Conservation (phyloP, 495 filamentous ascomycete genomes). For the Hypoxylon crocopeplum region DNA sequence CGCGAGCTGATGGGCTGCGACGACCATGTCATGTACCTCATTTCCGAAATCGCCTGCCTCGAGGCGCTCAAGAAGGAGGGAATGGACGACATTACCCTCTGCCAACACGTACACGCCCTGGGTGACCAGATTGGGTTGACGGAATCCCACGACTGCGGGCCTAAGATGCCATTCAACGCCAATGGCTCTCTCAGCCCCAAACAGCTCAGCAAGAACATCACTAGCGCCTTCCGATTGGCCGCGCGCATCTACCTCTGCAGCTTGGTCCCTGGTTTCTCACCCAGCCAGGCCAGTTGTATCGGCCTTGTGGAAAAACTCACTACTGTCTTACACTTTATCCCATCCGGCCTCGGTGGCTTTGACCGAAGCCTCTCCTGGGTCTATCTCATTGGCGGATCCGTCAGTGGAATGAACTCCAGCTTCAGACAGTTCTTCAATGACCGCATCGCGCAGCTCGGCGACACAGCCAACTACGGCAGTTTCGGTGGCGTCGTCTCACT, state of each 20-base stretch:
- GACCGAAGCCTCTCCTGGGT: constrained; percentile 95
- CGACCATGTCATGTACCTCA: constrained; percentile 96
- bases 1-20: constrained; percentile 98
- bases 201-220: constrained; percentile 84
- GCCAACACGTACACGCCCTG: constrained; percentile 81
- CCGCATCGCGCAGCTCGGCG: constrained; percentile 72
- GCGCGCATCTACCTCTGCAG: constrained; percentile 95
- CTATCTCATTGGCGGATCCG: constrained; percentile 80
- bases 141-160: constrained; percentile 61
- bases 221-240: constrained; percentile 85
- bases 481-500: constrained; percentile 84
- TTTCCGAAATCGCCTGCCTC: constrained; percentile 95
- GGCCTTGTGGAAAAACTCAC: constrained; percentile 78
- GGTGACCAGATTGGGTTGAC: constrained; percentile 83
- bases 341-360: constrained; percentile 78
- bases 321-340: constrained; percentile 75
- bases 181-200: constrained; percentile 82
- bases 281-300: constrained; percentile 69
- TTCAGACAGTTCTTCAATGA: constrained; percentile 81
- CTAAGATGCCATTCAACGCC: constrained; percentile 62
- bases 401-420: constrained; percentile 68
- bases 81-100: constrained; percentile 82
- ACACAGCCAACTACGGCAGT: constrained; percentile 78
- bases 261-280: constrained; percentile 86
- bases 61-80: constrained; percentile 85